phyloP scores from a whole-genome alignment of 2,329 filamentous ascomycete genomes.

The Blastomyces percursus region DNA sequence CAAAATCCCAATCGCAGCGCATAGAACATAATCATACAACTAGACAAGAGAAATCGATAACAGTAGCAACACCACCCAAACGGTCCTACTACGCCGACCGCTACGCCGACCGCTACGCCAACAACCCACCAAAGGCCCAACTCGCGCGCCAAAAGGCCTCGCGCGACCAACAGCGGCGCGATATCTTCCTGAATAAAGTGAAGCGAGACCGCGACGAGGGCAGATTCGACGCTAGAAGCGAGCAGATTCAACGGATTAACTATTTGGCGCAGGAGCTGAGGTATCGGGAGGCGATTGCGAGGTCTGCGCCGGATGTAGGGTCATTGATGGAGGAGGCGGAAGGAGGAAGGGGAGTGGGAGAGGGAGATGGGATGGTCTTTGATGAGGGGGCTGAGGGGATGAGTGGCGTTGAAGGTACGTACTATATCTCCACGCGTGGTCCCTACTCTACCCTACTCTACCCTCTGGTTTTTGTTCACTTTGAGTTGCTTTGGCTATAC shows the following conservation, averaged over 20 bases:
- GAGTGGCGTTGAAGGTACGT: neutral
- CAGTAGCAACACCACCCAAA: neutral
- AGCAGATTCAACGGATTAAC: conserved; percentile 35
- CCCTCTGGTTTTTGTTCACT: no score
- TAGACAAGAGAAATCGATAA: neutral
- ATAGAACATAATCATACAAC: neutral
- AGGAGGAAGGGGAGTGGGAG: conserved; percentile 18
- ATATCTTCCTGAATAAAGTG: conserved; percentile 33
- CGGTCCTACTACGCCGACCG: conserved; percentile 19
- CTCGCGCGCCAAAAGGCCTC: conserved; percentile 16
- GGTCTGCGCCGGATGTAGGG: conserved; percentile 20
- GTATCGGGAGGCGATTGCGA: conserved; percentile 31
- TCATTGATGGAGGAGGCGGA: conserved; percentile 13
- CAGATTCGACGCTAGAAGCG: conserved; percentile 32
- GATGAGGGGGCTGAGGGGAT: conserved; percentile 13
- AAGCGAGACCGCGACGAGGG: conserved; percentile 30
- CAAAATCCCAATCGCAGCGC: neutral
- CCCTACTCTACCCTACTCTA: no score
- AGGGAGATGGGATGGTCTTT: conserved; percentile 17
- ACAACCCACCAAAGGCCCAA: conserved; percentile 22
- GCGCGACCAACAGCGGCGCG: conserved; percentile 25
- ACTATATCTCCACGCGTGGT: no score
- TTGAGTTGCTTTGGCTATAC: no score
- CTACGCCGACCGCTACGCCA: conserved; percentile 21
- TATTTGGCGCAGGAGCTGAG: conserved; percentile 28